Base-by-base conservation (phyloP, 1,284 basidiomycete genomes). In the Cystobasidiaceae sp. region DNA sequence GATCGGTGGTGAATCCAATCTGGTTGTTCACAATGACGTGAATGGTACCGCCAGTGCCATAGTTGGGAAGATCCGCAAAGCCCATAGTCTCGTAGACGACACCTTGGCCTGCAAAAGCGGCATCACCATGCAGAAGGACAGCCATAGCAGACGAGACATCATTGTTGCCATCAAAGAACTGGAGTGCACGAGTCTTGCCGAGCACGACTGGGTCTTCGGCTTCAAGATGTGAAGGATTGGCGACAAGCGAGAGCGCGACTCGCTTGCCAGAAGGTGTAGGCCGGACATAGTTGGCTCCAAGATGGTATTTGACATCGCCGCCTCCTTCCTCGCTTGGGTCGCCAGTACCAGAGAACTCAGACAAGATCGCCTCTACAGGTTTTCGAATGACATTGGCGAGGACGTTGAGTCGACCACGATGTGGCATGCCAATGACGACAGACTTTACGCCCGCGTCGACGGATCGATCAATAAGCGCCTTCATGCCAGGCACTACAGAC, bases 1-100 rank as follows among this genome's bases (percentile, higher is more conserved):
- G 96, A 77, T 97, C 94, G 63, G 96, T 99, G 67, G 96, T 99
- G 82, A 99, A 99, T 71, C 96, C 96, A 57, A 62, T 97, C 79
- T 99, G 96, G 81, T 99, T 99, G 83, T 99, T 99, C 74, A 99
- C 93, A 74, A 99, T 93, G 70, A 98, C 82, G 78, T 98, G 96
- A 73, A 98, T 90, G 49, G 96, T 98, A 69, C 96, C 96, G 68
- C 96, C 96, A 19, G 93, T 97, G 54, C 93, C 93, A 78, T 97
- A 99, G 80, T 85, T 86, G 49, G 91, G 91, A 50, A 99, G 83
- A 77, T 89, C 91, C 81, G 93, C 89, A 83, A 98, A 90, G 75
- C 96, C 96, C 90, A 97, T 97, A 44, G 94, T 97, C 82, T 99
- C 96, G 80, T 98, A 99, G 43, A 98, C 93, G 68, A 98, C 82